Evolutionary conservation across 1,284 basidiomycete genomes (phyloP), one percentile per base, ranked within the genome.

Genomic region (Ustilago cynodontis): DNA sequence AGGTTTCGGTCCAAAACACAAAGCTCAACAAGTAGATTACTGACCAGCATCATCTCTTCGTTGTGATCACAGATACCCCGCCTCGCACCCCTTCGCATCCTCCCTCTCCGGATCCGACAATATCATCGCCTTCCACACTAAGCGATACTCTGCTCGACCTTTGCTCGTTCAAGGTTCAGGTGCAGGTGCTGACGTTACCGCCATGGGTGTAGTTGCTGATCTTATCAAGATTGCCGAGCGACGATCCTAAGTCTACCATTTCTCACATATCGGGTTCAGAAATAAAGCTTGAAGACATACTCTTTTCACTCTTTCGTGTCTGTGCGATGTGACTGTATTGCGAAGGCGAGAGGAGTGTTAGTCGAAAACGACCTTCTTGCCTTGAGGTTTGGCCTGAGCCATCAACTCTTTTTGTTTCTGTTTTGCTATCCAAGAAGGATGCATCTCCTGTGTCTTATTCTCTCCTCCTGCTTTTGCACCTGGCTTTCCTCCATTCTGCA

Each of bases 41-140:
- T 37, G 14, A 37, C 35, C 35, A 6, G 35, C 35, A 10, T 37
- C 7, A 10, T 13, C 14, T 37, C 35, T 16, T 16, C 35, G 14
- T 43, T 20, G 41, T 43, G 41, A 43, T 9, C 20, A 16, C n/a
- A 43, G 91, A 31, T 60, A 98, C 86, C 91, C 94, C 9, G 89
- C 89, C 24, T 90, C 91, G 28, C 96, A 99, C 86, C 92, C 96
- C 0, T 98, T 99, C 81, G 96, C 95, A 1, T 96, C 95, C 1
- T 93, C 94, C 0, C 90, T 99, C 13, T 93, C 93, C 35, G 97
- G 96, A 1, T 95, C 94, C 26, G 97, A 99, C 87, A 99, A 98
- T 87, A 98, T 99, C 85, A 91, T 99, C 85, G 93, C 96, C 88
- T 98, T 98, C 90, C 92, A 93, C 86, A 98, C 96, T 0, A 91